Percentiles rank a stretch among this genome's conserved stretches.
Evolutionary conservation across 2,329 filamentous ascomycete genomes (phyloP).

Genomic region (Penicillium sp.): DNA sequence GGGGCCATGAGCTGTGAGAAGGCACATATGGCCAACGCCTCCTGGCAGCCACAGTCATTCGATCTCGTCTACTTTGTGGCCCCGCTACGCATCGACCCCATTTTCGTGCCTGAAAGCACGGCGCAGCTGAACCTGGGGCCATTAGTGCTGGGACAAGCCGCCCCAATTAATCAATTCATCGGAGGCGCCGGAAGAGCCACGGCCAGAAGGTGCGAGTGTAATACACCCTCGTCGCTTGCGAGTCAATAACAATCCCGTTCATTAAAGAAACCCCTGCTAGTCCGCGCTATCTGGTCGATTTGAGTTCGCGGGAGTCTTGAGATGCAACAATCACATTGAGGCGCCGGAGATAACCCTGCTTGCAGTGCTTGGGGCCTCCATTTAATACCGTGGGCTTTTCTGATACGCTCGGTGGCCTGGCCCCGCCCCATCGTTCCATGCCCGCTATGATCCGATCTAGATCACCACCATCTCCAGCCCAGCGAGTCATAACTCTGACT

Average conservation of each 20-base stretch:
- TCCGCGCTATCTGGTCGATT: not conserved
- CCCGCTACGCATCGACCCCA: conserved; percentile 2
- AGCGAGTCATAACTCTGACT: not conserved
- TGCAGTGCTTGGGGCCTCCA: not conserved
- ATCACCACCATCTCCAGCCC: conserved; percentile 8
- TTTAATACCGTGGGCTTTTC: not conserved
- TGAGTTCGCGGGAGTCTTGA: not conserved
- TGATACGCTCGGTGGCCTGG: conserved; percentile 14
- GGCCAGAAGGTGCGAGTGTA: not conserved
- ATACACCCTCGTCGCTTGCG: not conserved
- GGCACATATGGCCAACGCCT: not conserved
- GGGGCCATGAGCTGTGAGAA: not conserved
- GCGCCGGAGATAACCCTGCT: not conserved
- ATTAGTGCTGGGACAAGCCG: not conserved
- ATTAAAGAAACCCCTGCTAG: not conserved
- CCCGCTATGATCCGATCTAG: conserved; percentile 26
- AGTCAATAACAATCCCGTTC: not conserved
- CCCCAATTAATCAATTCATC: conserved; percentile 6
- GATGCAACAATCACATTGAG: conserved; percentile 4
- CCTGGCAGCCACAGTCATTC: not conserved
- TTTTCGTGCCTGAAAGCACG: conserved; percentile 3
- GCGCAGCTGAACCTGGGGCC: conserved; percentile 16
- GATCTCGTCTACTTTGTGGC: not conserved
- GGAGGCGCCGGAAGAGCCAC: conserved; percentile 7
- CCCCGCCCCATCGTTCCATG: conserved; percentile 19